Evolutionary conservation across 331 rosid genomes (phyloP).

Genomic region (Malus hybrid): DNA sequence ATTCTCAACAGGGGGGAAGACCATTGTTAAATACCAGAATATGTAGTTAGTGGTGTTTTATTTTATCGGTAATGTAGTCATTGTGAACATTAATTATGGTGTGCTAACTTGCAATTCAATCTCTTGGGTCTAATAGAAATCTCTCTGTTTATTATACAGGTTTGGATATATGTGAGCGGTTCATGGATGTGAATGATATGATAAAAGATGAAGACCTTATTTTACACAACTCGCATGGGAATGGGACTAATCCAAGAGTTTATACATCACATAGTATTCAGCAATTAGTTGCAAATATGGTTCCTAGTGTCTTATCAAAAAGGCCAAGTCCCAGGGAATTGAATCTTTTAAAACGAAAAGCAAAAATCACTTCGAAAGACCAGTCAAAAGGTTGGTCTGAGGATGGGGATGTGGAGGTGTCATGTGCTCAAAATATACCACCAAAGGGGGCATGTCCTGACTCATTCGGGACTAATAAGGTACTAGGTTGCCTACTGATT

Average conservation of each 20-base stretch:
- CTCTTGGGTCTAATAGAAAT: conserved; percentile 7
- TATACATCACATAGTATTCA: conserved; percentile 76
- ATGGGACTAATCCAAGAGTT: conserved; percentile 60
- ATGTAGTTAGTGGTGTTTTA: not conserved
- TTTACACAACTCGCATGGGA: conserved; percentile 47
- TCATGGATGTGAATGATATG: conserved; percentile 96
- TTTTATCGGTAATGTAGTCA: not conserved
- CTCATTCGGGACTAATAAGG: conserved; percentile 52
- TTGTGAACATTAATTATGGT: not conserved
- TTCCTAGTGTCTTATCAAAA: conserved; percentile 71
- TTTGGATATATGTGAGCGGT: conserved; percentile 86
- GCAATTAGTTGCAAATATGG: conserved; percentile 84
- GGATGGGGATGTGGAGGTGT: conserved; percentile 61
- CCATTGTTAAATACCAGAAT: not conserved
- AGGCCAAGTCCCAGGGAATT: conserved; percentile 94
- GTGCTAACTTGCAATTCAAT: not conserved
- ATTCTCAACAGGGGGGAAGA: not conserved
- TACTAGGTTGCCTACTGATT: conserved; percentile 16
- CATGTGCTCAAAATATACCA: conserved; percentile 42
- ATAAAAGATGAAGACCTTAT: conserved; percentile 95
- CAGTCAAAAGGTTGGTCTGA: conserved; percentile 78
- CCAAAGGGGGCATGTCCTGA: conserved; percentile 53
- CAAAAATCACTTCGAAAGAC: conserved; percentile 82
- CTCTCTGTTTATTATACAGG: conserved; percentile 44
- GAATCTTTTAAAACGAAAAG: conserved; percentile 91